phyloP scores from a whole-genome alignment of 441 rosid species.

The Eutrema salsugineum region DNA sequence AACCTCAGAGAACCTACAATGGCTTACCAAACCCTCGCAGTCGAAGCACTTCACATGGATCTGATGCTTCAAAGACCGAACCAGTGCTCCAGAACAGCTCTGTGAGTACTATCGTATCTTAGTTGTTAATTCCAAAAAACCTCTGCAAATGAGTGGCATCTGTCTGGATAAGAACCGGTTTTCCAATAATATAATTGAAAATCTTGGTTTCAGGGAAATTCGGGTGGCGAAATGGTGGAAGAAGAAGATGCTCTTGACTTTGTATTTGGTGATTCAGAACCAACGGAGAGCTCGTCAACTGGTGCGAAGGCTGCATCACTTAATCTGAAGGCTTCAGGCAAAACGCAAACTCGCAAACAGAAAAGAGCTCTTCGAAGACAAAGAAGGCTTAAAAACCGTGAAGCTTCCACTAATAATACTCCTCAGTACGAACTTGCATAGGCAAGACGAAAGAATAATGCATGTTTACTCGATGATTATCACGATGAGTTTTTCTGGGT shows the following conservation, averaged over 20 bases:
- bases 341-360: slow-evolving; percentile 30
- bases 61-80: slow-evolving; percentile 24
- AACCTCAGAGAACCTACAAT: slow-evolving; percentile 20
- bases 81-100: background rate
- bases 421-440: slow-evolving; percentile 29
- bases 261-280: slow-evolving; percentile 25
- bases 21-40: slow-evolving; percentile 12
- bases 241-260: slow-evolving; percentile 28
- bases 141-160: background rate
- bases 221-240: slow-evolving; percentile 16
- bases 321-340: slow-evolving; percentile 4
- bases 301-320: background rate
- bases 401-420: slow-evolving; percentile 9
- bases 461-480: background rate
- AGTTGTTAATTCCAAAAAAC: background rate
- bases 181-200: background rate
- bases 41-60: slow-evolving; percentile 4
- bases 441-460: background rate
- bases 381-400: slow-evolving; percentile 20
- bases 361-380: slow-evolving; percentile 31
- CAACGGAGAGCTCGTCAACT: slow-evolving; percentile 23
- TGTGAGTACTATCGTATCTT: slow-evolving; percentile 21
- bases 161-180: background rate
- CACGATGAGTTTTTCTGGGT: background rate
- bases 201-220: slow-evolving; percentile 17